These are phyloP conservation scores for Talaromyces piceae DNA, from an alignment of 2,329 filamentous ascomycete genomes.

Conservation along the genomic window DNA sequence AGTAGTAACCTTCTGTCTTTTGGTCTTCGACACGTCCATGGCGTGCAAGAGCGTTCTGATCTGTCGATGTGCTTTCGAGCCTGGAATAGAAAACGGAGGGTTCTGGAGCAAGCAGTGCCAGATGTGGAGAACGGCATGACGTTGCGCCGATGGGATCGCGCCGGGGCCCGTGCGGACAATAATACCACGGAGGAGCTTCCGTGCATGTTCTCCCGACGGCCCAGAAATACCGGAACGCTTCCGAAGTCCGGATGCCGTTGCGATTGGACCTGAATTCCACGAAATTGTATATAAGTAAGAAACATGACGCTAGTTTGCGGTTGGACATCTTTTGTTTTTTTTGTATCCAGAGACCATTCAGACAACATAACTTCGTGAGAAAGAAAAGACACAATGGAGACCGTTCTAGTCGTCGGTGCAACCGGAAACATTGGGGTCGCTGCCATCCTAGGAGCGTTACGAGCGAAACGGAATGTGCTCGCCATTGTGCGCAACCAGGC, in stretches of 20 bases:
- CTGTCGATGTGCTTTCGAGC: too few relatives aligned
- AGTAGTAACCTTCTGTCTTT: constrained; percentile 1
- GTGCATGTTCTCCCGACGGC: too few relatives aligned
- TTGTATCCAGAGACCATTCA: too few relatives aligned
- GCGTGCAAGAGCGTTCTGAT: background rate
- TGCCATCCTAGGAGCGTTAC: background rate
- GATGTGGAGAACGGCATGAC: background rate
- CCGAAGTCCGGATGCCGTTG: background rate
- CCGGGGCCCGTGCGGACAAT: too few relatives aligned
- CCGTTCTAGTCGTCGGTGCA: background rate
- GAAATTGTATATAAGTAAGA: background rate
- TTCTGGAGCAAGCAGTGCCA: background rate
- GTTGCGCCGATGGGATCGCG: background rate
- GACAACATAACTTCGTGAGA: background rate
- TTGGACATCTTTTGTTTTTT: too few relatives aligned
- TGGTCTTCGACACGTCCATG: background rate
- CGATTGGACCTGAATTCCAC: background rate
- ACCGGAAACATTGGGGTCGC: background rate
- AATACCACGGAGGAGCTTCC: too few relatives aligned
- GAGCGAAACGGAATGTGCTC: background rate
- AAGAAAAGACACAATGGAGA: constrained; percentile 1
- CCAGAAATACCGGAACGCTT: background rate
- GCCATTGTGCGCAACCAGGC: constrained; percentile 1
- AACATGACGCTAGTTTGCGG: too few relatives aligned
- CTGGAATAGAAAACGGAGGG: background rate